phyloP scores from a whole-genome alignment of 1,284 basidiomycete species.

The Cryptococcus sp. region DNA sequence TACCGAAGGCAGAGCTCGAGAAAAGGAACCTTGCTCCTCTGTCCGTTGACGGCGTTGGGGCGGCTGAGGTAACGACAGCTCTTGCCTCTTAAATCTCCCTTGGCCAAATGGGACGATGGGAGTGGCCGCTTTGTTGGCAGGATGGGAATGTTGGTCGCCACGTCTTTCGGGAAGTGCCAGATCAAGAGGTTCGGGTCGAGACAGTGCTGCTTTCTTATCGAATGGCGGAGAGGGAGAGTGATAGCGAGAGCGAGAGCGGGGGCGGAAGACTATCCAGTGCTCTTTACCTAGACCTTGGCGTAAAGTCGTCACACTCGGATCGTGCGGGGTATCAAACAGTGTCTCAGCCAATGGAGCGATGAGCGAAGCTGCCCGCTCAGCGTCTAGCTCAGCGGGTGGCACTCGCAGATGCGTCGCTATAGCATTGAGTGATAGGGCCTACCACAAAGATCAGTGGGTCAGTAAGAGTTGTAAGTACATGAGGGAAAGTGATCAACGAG shows the following conservation, averaged over 20 bases:
- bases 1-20: no score
- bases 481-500: no score
- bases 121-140: no score
- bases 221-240: background rate
- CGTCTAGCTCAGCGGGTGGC: background rate
- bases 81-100: no score
- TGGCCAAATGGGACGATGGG: no score
- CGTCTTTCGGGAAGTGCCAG: background rate
- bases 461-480: background rate
- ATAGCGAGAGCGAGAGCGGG: background rate
- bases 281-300: constrained; percentile 7
- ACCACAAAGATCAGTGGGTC: background rate
- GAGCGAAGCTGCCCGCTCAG: background rate
- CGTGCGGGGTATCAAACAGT: constrained; percentile 1
- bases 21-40: no score
- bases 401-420: constrained; percentile 5
- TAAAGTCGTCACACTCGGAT: constrained; percentile 2
- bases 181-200: background rate
- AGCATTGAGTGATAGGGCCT: constrained; percentile 17
- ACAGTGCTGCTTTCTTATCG: no score
- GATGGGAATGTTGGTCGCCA: no score
- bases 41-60: no score
- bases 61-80: no score
- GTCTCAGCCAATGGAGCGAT: constrained; percentile 10
- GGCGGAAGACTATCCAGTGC: constrained; percentile 20